These are phyloP conservation scores for Musa beccarii DNA, from an alignment of 176 grass and related monocot genomes.

Conservation along the genomic window DNA sequence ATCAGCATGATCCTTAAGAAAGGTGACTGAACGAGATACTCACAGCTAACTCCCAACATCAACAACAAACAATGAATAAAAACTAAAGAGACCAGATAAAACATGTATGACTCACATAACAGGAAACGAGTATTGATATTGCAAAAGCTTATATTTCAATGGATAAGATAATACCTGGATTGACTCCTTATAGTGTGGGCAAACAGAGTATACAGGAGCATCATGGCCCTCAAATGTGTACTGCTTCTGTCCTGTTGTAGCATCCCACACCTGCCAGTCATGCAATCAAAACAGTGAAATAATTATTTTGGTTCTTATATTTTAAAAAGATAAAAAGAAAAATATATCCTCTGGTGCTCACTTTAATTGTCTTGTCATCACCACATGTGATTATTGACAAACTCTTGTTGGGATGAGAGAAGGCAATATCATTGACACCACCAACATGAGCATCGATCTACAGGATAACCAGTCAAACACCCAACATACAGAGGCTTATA, in stretches of 20 bases:
- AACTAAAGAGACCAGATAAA: too few species aligned
- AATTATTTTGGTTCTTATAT: background rate
- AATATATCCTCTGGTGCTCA: constrained; percentile 20
- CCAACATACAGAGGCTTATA: constrained; percentile 1
- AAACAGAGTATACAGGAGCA: constrained; percentile 91
- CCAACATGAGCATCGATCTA: constrained; percentile 97
- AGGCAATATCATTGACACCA: constrained; percentile 97
- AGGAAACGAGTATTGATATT: too few species aligned
- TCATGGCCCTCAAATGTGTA: constrained; percentile 98
- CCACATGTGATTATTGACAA: constrained; percentile 98
- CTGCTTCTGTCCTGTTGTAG: constrained; percentile 81
- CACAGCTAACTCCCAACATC: background rate
- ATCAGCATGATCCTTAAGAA: too few species aligned
- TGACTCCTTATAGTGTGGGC: constrained; percentile 94
- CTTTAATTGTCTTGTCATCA: constrained; percentile 96
- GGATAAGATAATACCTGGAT: constrained; percentile 53
- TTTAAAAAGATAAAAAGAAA: constrained; percentile 4
- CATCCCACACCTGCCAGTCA: constrained; percentile 89
- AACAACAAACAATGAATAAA: too few species aligned
- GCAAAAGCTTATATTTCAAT: too few species aligned
- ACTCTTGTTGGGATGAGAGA: constrained; percentile 93
- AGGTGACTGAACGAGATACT: too few species aligned
- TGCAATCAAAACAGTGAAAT: constrained; percentile 12
- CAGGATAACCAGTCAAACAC: constrained; percentile 31
- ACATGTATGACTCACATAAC: background rate